Evolutionary conservation across 371 early-diverging fungal species (phyloP), one percentile per base, ranked within the genome.

Genomic region (Parasitella parasitica): DNA sequence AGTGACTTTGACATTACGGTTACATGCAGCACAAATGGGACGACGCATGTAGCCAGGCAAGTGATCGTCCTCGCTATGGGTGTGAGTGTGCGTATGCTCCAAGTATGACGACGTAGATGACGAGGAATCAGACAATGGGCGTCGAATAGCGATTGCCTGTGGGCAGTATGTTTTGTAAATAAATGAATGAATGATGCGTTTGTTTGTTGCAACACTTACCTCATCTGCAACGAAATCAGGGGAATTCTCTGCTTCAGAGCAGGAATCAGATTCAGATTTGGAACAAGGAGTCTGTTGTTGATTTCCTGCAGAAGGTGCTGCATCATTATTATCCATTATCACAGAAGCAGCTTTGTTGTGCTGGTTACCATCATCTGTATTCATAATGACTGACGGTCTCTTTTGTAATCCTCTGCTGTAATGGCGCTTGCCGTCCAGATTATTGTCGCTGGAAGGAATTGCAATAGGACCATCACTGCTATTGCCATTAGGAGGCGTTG

Each of bases 11-110:
- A 67, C 61, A 57, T 64, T 69, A 39, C 64, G 69, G 46, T 64
- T 61, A 54, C 69, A 69, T 54, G 64, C 69, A 38, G 61, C 60
- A 61, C 69, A 69, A 15, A 69, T 64, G 4, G 61, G 64, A 37
- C 63, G 54, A 6, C 63, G 38, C 66, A 65, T 65, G 30, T 65
- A 65, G n/a, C 56, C 15, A n/a, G 63, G 63, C 39, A 58, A 28
- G 16, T 59, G 43, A 26, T 65, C 65, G 26, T 61, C 54, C 12
- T 28, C 38, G 16, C 18, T 36, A 28, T 37, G 24, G 16, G 35
- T 12, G 36, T 62, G 48, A 12, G 46, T 3, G 30, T 53, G 54
- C 18, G 18, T 27, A 30, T 30, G 51, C n/a, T 30, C 46, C 24
- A 30, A 50, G 24, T 20, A 54, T 37, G 38, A 54, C 26, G 35